A percentile compares a stretch with the other conserved stretches of the same genome.
phyloP scores from a whole-genome alignment of 1,284 basidiomycete species.

The Fomitopsis palustris region DNA sequence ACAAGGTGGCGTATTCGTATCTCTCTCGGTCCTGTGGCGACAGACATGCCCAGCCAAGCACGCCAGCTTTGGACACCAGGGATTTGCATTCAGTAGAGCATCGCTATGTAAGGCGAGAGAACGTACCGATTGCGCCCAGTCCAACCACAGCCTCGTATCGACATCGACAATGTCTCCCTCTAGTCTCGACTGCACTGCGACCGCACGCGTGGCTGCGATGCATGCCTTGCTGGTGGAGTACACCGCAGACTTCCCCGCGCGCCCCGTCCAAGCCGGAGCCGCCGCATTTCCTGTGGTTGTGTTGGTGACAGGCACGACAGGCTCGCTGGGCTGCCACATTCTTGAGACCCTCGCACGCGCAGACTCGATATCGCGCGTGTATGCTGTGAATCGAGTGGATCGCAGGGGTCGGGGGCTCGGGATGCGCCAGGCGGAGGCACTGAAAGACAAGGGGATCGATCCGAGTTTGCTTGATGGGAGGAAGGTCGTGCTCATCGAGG shows the following conservation, averaged over 20 bases:
- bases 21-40: too few species aligned
- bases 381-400: conserved; percentile 4
- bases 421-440: neutral
- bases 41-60: too few species aligned
- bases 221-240: neutral
- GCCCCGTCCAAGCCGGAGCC: neutral
- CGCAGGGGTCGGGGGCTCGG: neutral
- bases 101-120: too few species aligned
- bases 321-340: conserved; percentile 14
- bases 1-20: too few species aligned
- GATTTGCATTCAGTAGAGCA: too few species aligned
- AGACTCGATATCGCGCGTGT: conserved; percentile 8
- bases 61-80: too few species aligned
- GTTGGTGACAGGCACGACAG: conserved; percentile 15
- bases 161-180: too few species aligned
- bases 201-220: neutral
- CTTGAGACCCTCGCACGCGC: conserved; percentile 8
- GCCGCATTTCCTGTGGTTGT: conserved; percentile 9
- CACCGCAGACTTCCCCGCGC: neutral
- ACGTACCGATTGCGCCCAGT: too few species aligned
- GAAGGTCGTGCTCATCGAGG: neutral
- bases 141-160: too few species aligned
- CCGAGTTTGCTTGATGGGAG: neutral
- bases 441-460: neutral
- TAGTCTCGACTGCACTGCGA: neutral